Base-by-base conservation (phyloP, 164 flowering plant species). In the Tinospora cordifolia region DNA sequence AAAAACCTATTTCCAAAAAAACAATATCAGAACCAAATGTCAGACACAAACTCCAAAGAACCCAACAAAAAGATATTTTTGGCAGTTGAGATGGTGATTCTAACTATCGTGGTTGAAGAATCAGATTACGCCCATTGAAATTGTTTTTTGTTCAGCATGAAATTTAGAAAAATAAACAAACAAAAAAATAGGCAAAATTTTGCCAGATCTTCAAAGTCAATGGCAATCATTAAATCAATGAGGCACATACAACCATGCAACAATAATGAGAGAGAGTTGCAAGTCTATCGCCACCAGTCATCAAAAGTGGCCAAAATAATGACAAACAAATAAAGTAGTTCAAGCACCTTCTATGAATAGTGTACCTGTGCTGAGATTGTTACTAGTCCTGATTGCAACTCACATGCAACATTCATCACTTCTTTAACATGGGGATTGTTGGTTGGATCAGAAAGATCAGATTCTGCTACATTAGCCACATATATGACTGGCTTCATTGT, bases 391-490 rank as follows among this genome's bases (percentile, higher is more conserved):
- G 92, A 92, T 66, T 84, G 86, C 79, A 90, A 78, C 65, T 87
- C 88, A 14, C 90, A 80, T 58, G 93, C 89, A 75, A 87, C 85
- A 39, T 81, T 79, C 77, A 63, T 86, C 62, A 92, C 95, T 73
- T 94, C 87, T 70, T 75, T 77, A 65, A 89, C 96, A 80, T 87
- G 76, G 70, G 86, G 79, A 83, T 89, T 92, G 66, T 46, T 77
- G 74, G 57, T 82, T 68, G 99, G 84, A 12, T 87, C 88, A 62
- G 92, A 90, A 60, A 94, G 76, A 74, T 92, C 98, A 76, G 92
- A 82, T 83, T 94, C 98, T 64, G 98, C 91, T 62, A 94, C 97
- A 82, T 94, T 92, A n/a, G 92, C 94, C 51, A 94, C 92, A 73
- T 86, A 94, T 40, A 88, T 90, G 41, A 95, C 78, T 9, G 98